Evolutionary conservation across 257 asterid genomes (phyloP).

Genomic region (Scutellaria galericulata): DNA sequence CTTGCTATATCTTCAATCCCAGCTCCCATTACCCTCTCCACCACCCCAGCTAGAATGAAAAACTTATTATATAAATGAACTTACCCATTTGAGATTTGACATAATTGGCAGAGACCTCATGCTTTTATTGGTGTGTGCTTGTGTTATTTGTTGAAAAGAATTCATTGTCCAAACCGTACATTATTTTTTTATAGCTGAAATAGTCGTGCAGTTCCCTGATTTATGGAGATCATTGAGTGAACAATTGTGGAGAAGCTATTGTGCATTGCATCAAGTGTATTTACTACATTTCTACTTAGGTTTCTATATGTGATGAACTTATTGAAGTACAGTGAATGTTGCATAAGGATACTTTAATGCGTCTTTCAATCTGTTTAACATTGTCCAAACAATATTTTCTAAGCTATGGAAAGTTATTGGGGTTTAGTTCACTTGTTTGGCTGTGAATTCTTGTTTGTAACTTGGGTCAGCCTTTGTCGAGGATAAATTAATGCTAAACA

Average conservation of each 20-base stretch:
- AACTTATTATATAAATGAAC: background rate
- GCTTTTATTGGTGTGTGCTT: background rate
- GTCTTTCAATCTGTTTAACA: no score
- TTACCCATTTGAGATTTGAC: background rate
- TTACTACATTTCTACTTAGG: background rate
- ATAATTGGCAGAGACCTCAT: background rate
- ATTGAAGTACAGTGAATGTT: no score
- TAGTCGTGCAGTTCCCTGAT: background rate
- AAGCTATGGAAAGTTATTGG: no score
- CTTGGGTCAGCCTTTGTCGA: no score
- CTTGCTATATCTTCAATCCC: conserved; percentile 1
- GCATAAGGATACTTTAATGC: no score
- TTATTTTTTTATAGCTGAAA: background rate
- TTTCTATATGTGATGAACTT: background rate
- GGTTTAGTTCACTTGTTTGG: background rate
- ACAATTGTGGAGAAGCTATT: background rate
- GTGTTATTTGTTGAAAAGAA: background rate
- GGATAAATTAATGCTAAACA: no score
- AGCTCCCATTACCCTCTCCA: background rate
- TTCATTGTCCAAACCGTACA: background rate
- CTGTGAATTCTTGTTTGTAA: background rate
- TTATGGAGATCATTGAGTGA: background rate
- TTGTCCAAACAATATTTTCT: no score
- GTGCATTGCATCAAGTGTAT: background rate
- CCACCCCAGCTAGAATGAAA: background rate